These are phyloP conservation scores for Ogataea paradorogensis DNA, from an alignment of 805 yeast species.

Conservation along the genomic window DNA sequence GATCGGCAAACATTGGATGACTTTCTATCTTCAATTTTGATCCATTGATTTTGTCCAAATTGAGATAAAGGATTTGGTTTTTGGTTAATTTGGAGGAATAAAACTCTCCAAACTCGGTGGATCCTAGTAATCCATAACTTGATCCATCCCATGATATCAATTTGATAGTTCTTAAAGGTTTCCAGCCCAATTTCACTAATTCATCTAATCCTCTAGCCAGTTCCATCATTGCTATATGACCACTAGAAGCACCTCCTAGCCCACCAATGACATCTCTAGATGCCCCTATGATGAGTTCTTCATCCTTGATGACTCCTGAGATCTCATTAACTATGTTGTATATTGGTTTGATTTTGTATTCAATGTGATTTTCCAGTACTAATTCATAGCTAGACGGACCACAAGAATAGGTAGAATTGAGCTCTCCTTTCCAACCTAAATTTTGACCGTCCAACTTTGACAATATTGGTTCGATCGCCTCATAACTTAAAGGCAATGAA, in stretches of 20 bases:
- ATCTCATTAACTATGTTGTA: conserved; percentile 51
- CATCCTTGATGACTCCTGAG: conserved; percentile 53
- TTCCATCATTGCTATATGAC: conserved; percentile 49
- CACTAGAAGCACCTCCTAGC: conserved; percentile 50
- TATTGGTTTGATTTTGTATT: conserved; percentile 41
- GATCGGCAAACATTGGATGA: conserved; percentile 53
- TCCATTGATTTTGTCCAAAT: conserved; percentile 57
- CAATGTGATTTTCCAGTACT: conserved; percentile 41
- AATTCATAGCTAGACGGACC: conserved; percentile 45
- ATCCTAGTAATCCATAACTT: conserved; percentile 51
- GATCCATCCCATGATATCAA: conserved; percentile 44
- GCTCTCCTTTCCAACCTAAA: conserved; percentile 39
- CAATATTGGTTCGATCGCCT: conserved; percentile 43
- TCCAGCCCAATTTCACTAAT: conserved; percentile 43
- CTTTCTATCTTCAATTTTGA: conserved; percentile 43
- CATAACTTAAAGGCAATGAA: conserved; percentile 47
- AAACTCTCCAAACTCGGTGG: conserved; percentile 55
- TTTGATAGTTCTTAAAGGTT: conserved; percentile 40
- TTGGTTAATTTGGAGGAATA: conserved; percentile 38
- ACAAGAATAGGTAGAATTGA: conserved; percentile 42
- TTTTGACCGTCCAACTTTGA: conserved; percentile 37
- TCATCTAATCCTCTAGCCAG: conserved; percentile 49
- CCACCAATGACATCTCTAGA: conserved; percentile 54
- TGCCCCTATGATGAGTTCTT: conserved; percentile 53
- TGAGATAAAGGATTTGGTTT: conserved; percentile 49